Base-by-base conservation (phyloP, 225 moss, liverwort and hornwort species). In the Physcomitrium patens region DNA sequence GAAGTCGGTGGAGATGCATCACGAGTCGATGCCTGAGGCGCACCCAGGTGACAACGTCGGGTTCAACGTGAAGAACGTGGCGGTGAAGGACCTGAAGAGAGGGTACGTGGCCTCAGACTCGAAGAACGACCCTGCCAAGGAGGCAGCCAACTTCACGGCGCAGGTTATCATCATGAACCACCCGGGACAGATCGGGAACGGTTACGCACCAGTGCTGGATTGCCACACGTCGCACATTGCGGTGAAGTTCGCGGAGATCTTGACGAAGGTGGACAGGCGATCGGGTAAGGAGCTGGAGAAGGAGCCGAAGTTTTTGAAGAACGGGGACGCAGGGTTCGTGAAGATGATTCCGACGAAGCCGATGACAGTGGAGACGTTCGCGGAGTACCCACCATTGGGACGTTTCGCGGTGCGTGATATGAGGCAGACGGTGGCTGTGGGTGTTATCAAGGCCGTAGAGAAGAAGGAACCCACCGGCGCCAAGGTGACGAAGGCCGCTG, bases 101-200 rank as follows among this genome's bases (percentile, higher is more conserved):
- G 88, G 88, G 45, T 88, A 1, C 66, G 86, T 86, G 50, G 88
- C 85, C 0, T 88, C 88, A 0, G 86, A 88, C 72, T 86, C 86
- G 26, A 88, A 88, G 86, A 85, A 88, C 60, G 88, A 88, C 65
- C 88, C 88, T 0, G 88, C 88, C n/a, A 83, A 69, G 83, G 88
- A 88, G 77, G 88, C 87, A 0, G 88, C 88, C 0, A 85, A 88
- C 77, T 88, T 88, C 66, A 88, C 88, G 0, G 76, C 85, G 0
- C 88, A 88, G 81, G 86, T 89, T 8, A 89, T 89, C 81, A 86
- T 89, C 87, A 89, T 86, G 89, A 86, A 89, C 78, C 89, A 89
- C 79, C 86, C 86, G 0, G 89, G 89, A 5, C 89, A 89, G 79
- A 86, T 89, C 73, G 86, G 86, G 0, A 86, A 89, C 66, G 83